Evolutionary conservation across 2,329 filamentous ascomycete genomes (phyloP).

Genomic region (Penicillium sp.): DNA sequence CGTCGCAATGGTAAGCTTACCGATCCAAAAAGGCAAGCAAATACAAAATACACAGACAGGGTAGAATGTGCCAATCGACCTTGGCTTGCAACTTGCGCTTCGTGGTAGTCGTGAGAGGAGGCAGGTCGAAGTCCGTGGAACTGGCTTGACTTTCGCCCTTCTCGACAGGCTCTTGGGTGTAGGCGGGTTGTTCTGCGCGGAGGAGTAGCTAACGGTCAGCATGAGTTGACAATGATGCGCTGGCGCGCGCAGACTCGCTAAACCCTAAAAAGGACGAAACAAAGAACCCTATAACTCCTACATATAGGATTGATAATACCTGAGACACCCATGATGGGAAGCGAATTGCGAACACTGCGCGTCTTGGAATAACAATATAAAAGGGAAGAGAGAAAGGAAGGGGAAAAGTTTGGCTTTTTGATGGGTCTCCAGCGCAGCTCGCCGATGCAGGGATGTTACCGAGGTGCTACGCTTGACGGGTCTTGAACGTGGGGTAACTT

Average conservation of each 20-base stretch:
- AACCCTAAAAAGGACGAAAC: neutral
- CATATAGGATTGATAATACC: constrained; percentile 4
- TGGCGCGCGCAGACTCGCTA: neutral
- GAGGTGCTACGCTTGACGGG: neutral
- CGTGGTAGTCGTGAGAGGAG: constrained; percentile 36
- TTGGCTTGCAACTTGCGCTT: constrained; percentile 65
- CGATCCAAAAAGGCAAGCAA: constrained; percentile 64
- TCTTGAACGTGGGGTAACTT: neutral
- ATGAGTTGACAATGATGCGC: neutral
- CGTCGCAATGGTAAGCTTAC: constrained; percentile 26
- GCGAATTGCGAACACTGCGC: neutral
- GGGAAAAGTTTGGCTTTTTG: neutral
- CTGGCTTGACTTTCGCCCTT: constrained; percentile 22
- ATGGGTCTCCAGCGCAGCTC: neutral
- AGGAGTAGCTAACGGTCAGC: constrained; percentile 9
- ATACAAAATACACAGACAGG: constrained; percentile 70
- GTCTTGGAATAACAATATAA: neutral
- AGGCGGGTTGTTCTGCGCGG: neutral
- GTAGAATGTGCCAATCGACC: constrained; percentile 69
- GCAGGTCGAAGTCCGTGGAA: constrained; percentile 23
- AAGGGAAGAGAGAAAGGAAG: neutral
- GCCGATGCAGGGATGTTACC: neutral
- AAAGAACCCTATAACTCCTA: neutral
- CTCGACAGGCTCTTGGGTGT: constrained; percentile 11
- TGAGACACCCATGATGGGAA: constrained; percentile 13